A percentile compares a stretch with the other conserved stretches of the same genome.
These are phyloP conservation scores for Stemphylium vesicarium DNA, from an alignment of 2,329 filamentous ascomycete genomes.

Conservation along the genomic window DNA sequence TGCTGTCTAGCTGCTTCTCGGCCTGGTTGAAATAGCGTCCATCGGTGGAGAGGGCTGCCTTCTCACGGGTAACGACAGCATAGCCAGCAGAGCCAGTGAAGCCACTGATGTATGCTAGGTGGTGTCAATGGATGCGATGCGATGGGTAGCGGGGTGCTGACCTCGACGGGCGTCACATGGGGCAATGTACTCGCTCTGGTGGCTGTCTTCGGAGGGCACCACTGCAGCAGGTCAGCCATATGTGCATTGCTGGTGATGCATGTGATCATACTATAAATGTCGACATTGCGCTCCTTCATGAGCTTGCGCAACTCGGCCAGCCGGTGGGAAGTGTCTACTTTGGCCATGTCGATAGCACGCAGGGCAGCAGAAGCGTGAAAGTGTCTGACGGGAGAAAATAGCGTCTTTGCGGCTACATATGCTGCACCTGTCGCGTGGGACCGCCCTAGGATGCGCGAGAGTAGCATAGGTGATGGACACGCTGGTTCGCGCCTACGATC, in stretches of 20 bases:
- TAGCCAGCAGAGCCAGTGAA: slow-evolving; percentile 96
- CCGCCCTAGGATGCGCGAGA: slow-evolving; percentile 38
- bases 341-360: slow-evolving; percentile 68
- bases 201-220: slow-evolving; percentile 94
- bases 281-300: slow-evolving; percentile 86
- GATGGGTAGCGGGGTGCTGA: slow-evolving; percentile 41
- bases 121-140: slow-evolving; percentile 35
- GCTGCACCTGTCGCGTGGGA: slow-evolving; percentile 35
- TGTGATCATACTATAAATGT: slow-evolving; percentile 80
- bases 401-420: slow-evolving; percentile 33
- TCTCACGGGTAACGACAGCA: slow-evolving; percentile 83
- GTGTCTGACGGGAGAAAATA: slow-evolving; percentile 23
- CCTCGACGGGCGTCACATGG: slow-evolving; percentile 88
- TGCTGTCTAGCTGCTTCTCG: slow-evolving; percentile 83
- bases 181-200: slow-evolving; percentile 97
- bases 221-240: slow-evolving; percentile 64
- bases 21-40: slow-evolving; percentile 99
- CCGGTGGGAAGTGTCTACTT: slow-evolving; percentile 77
- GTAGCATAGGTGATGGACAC: slow-evolving; percentile 33
- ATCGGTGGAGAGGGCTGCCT: slow-evolving; percentile 90
- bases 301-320: slow-evolving; percentile 78
- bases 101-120: slow-evolving; percentile 79
- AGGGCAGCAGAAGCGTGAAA: slow-evolving; percentile 41
- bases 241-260: background rate
- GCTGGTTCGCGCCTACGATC: slow-evolving; percentile 26